A percentile compares a stretch with the other conserved stretches of the same genome.
Evolutionary conservation across 169 alveolate species (phyloP).

Genomic region (Cryptosporidium baileyi): DNA sequence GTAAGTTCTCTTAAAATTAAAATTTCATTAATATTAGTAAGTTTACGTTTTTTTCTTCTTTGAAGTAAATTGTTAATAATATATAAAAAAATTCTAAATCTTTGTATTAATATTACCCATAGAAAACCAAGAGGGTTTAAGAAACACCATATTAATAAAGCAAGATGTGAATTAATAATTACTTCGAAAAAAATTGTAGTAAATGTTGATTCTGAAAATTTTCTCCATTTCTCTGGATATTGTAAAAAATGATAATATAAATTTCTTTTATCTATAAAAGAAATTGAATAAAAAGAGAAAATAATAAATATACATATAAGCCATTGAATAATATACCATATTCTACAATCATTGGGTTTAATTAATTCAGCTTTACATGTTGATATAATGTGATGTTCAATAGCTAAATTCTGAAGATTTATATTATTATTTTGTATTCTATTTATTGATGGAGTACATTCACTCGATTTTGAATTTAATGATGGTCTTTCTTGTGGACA

Average conservation of each 20-base stretch:
- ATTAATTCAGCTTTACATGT: constrained; percentile 39
- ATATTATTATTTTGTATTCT: not conserved
- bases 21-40: constrained; percentile 23
- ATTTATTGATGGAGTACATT: not conserved
- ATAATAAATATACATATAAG: constrained; percentile 3
- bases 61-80: constrained; percentile 1
- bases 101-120: constrained; percentile 45
- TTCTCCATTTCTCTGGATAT: constrained; percentile 46
- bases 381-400: constrained; percentile 46
- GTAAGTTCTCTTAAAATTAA: constrained; percentile 45
- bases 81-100: constrained; percentile 14
- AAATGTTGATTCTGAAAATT: not conserved
- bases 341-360: constrained; percentile 49
- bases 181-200: constrained; percentile 8
- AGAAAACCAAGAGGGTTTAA: constrained; percentile 48
- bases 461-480: not conserved
- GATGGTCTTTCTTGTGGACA: not conserved
- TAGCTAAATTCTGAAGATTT: not conserved
- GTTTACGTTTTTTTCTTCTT: constrained; percentile 17
- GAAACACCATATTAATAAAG: constrained; percentile 25
- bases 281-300: not conserved
- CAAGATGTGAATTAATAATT: not conserved
- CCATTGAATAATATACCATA: constrained; percentile 59
- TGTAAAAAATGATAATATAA: constrained; percentile 40
- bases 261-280: constrained; percentile 3